phyloP scores from a whole-genome alignment of 202 grass and related monocot genomes.

The Cymbopogon flexuosus region DNA sequence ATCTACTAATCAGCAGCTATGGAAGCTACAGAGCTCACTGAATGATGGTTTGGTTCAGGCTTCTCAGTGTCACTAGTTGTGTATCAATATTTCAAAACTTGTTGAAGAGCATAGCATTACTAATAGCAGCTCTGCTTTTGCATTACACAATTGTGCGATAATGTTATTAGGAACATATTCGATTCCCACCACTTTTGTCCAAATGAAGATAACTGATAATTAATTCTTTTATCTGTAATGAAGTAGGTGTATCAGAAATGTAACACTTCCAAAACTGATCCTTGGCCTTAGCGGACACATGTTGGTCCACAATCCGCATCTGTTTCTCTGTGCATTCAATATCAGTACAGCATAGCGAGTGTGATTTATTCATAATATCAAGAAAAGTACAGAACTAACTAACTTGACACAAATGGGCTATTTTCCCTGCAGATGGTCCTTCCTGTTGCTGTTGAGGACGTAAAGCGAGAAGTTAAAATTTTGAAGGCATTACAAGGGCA shows the following conservation, averaged over 20 bases:
- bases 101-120: background rate
- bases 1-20: background rate
- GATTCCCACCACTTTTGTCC: background rate
- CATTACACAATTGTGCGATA: background rate
- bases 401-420: background rate
- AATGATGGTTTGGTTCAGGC: background rate
- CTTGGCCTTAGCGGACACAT: background rate
- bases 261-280: background rate
- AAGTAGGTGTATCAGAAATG: background rate
- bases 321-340: background rate
- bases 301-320: background rate
- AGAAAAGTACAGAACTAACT: conserved; percentile 9
- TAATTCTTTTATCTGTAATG: background rate
- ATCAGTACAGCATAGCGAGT: background rate
- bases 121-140: background rate
- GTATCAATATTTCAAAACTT: background rate
- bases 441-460: conserved; percentile 81
- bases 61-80: background rate
- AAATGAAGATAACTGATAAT: background rate
- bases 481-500: conserved; percentile 69
- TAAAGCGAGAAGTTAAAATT: conserved; percentile 86
- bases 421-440: conserved; percentile 73
- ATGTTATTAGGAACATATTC: background rate
- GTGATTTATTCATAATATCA: background rate
- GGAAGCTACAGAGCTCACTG: background rate